A percentile compares a stretch with the other conserved stretches of the same genome.
phyloP scores from a whole-genome alignment of 2,329 filamentous ascomycete genomes.

The Fusarium sp. region DNA sequence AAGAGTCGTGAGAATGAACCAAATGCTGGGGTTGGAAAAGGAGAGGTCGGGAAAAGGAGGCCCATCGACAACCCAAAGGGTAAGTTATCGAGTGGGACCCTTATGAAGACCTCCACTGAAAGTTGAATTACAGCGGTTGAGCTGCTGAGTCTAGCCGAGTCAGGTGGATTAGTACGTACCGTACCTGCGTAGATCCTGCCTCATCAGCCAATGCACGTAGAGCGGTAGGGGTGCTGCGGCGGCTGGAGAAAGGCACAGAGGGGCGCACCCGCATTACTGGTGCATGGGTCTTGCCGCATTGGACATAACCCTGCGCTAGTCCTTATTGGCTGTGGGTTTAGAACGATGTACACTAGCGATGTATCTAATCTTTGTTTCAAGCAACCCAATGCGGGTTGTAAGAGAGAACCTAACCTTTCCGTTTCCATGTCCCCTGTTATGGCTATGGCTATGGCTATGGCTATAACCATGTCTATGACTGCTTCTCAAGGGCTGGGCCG shows the following conservation, averaged over 20 bases:
- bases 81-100: constrained; percentile 40
- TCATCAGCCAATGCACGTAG: constrained; percentile 9
- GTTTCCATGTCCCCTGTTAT: background rate
- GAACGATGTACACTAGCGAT: constrained; percentile 30
- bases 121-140: constrained; percentile 40
- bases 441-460: too few species aligned
- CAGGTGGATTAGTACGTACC: constrained; percentile 31
- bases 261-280: constrained; percentile 37
- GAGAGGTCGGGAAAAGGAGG: constrained; percentile 52
- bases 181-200: constrained; percentile 23
- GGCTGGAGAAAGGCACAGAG: constrained; percentile 37
- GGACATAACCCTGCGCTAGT: constrained; percentile 20
- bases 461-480: background rate
- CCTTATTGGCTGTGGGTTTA: constrained; percentile 8
- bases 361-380: constrained; percentile 22
- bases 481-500: constrained; percentile 12
- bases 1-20: constrained; percentile 20
- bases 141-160: constrained; percentile 27
- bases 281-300: constrained; percentile 31
- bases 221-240: constrained; percentile 22
- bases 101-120: constrained; percentile 40
- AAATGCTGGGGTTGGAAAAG: constrained; percentile 31
- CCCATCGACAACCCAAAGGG: constrained; percentile 39
- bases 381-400: background rate
- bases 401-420: constrained; percentile 2